Percentiles rank a stretch among this genome's conserved stretches.
Evolutionary conservation across 208 protist species (phyloP).

Genomic region (Trypanosoma mega): DNA sequence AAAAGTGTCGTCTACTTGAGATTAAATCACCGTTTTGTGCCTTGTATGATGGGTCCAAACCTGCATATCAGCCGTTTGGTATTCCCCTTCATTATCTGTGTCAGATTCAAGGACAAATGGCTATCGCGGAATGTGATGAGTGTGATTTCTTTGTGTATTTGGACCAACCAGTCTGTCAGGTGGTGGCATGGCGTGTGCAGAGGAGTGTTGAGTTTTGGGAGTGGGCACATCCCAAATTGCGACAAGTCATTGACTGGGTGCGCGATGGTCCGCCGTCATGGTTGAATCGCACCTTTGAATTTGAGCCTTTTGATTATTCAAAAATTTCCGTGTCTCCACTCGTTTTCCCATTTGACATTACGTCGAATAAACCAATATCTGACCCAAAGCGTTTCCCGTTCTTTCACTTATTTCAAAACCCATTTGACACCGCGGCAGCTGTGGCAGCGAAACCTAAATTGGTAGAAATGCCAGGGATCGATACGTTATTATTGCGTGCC

Average conservation of each 20-base stretch:
- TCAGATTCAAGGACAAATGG: constrained; percentile 91
- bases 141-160: constrained; percentile 93
- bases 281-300: constrained; percentile 63
- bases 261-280: constrained; percentile 48
- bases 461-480: neutral
- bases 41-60: constrained; percentile 63
- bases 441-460: neutral
- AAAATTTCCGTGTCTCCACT: constrained; percentile 61
- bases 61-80: constrained; percentile 54
- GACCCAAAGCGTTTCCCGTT: constrained; percentile 59
- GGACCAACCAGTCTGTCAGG: constrained; percentile 48
- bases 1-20: constrained; percentile 58
- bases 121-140: constrained; percentile 75
- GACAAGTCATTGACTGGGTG: constrained; percentile 64
- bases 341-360: constrained; percentile 77
- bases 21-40: constrained; percentile 84
- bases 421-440: constrained; percentile 23
- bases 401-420: constrained; percentile 43
- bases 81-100: constrained; percentile 88
- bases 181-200: constrained; percentile 78
- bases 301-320: constrained; percentile 68
- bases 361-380: constrained; percentile 31
- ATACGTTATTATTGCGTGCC: constrained; percentile 10
- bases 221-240: constrained; percentile 80
- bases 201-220: constrained; percentile 69